A percentile compares a stretch with the other conserved stretches of the same genome.
phyloP scores from a whole-genome alignment of 192 early-diverging fungal species.

The Coemansia sp. region DNA sequence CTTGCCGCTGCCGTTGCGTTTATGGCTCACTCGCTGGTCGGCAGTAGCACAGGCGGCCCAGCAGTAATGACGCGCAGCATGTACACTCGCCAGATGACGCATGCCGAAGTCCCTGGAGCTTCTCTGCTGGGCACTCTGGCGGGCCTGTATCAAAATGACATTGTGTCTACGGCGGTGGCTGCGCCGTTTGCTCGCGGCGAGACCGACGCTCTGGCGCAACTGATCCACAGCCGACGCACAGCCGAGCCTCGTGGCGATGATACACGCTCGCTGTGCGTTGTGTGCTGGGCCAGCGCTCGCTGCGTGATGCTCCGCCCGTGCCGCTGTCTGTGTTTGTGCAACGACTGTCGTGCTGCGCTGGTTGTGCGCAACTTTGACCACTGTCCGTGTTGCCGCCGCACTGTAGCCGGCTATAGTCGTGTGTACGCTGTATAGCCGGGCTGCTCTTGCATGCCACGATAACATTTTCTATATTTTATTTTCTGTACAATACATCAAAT shows the following conservation, averaged over 20 bases:
- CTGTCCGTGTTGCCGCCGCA: constrained; percentile 49
- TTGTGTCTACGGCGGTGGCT: background rate
- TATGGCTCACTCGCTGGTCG: constrained; percentile 38
- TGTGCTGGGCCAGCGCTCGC: constrained; percentile 44
- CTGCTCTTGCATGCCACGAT: background rate
- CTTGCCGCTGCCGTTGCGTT: constrained; percentile 33
- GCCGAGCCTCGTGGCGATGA: constrained; percentile 10
- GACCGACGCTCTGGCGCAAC: constrained; percentile 29
- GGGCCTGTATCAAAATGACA: background rate
- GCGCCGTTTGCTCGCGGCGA: constrained; percentile 34
- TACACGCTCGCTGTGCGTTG: constrained; percentile 30
- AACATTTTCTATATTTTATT: too few relatives aligned
- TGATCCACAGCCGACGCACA: constrained; percentile 41
- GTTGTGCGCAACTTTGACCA: constrained; percentile 48
- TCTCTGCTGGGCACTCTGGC: background rate
- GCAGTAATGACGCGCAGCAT: constrained; percentile 38
- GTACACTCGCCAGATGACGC: constrained; percentile 23
- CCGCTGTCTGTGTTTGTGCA: constrained; percentile 51
- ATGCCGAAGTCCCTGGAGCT: background rate
- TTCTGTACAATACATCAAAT: too few relatives aligned
- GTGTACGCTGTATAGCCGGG: constrained; percentile 40
- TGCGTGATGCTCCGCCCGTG: constrained; percentile 52
- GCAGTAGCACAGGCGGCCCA: background rate
- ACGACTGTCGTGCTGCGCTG: constrained; percentile 45
- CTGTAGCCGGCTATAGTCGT: constrained; percentile 45